phyloP scores from a whole-genome alignment of 148 eudicot species.

The Amaranthus palmeri region DNA sequence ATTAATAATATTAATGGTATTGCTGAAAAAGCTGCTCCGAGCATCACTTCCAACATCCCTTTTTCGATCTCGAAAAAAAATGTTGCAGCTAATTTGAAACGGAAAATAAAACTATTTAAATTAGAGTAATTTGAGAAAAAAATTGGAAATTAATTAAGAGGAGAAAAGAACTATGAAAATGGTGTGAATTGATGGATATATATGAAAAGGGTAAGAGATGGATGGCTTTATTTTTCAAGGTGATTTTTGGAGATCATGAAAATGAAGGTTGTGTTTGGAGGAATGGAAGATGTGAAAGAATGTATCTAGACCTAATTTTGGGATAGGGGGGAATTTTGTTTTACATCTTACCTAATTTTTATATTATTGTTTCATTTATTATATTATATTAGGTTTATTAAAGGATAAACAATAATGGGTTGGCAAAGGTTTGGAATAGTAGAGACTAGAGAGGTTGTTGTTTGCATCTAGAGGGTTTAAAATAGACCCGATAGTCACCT shows the following conservation, averaged over 20 bases:
- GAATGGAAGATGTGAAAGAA: neutral
- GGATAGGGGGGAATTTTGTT: neutral
- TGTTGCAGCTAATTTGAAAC: no score
- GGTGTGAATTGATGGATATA: neutral
- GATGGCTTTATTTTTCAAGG: neutral
- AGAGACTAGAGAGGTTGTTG: neutral
- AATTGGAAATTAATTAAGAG: no score
- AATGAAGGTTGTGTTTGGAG: neutral
- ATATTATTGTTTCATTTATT: no score
- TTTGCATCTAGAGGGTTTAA: neutral
- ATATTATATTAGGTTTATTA: neutral
- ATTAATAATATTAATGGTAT: slow-evolving; percentile 27
- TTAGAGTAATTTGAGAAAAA: no score
- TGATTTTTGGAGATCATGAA: neutral
- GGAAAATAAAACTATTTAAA: no score
- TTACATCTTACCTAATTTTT: no score
- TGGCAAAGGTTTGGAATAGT: neutral
- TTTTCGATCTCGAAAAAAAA: no score
- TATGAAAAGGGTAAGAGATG: neutral
- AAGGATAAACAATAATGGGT: neutral
- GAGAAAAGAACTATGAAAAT: neutral
- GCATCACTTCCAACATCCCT: slow-evolving; percentile 25
- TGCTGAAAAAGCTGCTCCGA: slow-evolving; percentile 29
- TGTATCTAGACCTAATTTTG: neutral
- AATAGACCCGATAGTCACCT: no score